Conservation (phyloP, 805 yeast species). For the Hanseniaspora lachancei region DNA sequence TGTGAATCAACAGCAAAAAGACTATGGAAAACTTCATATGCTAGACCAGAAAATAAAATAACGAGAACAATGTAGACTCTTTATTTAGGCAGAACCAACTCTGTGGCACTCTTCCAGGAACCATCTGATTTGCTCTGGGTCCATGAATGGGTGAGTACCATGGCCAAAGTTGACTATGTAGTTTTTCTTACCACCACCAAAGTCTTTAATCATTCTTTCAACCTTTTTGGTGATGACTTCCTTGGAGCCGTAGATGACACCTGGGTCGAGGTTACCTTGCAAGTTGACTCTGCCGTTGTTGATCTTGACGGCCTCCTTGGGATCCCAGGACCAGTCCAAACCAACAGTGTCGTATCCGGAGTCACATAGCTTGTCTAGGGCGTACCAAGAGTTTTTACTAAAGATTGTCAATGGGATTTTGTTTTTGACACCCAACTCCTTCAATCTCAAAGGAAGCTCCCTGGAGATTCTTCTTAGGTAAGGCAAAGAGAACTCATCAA, state of each 20-base stretch:
- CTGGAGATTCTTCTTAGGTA: slow-evolving; percentile 65
- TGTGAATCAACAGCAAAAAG: no score
- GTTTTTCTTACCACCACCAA: slow-evolving; percentile 85
- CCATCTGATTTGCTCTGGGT: slow-evolving; percentile 74
- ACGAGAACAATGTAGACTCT: not conserved
- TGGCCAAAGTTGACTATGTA: slow-evolving; percentile 95
- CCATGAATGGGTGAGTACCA: slow-evolving; percentile 97
- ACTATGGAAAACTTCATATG: not conserved
- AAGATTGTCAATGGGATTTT: slow-evolving; percentile 77
- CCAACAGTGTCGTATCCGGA: slow-evolving; percentile 80
- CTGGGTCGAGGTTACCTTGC: slow-evolving; percentile 95
- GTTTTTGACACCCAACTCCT: slow-evolving; percentile 58
- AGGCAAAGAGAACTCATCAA: slow-evolving; percentile 78
- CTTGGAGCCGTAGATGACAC: slow-evolving; percentile 79
- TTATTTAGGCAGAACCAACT: slow-evolving; percentile 39
- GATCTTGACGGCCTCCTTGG: slow-evolving; percentile 67
- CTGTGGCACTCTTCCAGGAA: slow-evolving; percentile 82
- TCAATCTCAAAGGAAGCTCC: slow-evolving; percentile 53
- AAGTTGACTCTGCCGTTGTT: slow-evolving; percentile 65
- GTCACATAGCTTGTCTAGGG: slow-evolving; percentile 69
- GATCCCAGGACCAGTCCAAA: slow-evolving; percentile 81
- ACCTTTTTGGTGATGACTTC: slow-evolving; percentile 71
- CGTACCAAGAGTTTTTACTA: slow-evolving; percentile 96
- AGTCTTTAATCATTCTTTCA: slow-evolving; percentile 74
- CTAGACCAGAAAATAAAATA: not conserved